These are phyloP conservation scores for Dioscorea cayenensis DNA, from an alignment of 116 monocot genomes.

Conservation along the genomic window DNA sequence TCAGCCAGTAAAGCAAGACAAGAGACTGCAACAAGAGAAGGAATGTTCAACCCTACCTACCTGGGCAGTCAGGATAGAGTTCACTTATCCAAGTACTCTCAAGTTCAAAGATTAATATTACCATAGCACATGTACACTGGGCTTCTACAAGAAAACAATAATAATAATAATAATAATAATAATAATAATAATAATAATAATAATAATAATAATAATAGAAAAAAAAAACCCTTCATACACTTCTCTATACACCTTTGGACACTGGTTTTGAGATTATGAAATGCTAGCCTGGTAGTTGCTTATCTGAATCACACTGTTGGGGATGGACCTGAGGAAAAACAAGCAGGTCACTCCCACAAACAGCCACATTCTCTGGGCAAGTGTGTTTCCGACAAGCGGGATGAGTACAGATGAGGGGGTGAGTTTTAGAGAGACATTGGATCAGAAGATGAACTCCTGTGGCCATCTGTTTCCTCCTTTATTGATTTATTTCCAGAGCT, in stretches of 20 bases:
- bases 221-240: conserved; percentile 14
- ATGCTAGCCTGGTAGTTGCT: conserved; percentile 17
- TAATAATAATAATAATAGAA: no score
- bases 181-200: no score
- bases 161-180: no score
- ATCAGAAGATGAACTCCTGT: conserved; percentile 52
- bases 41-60: conserved; percentile 50
- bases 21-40: conserved; percentile 81
- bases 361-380: conserved; percentile 14
- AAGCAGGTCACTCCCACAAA: conserved; percentile 27
- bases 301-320: conserved; percentile 1
- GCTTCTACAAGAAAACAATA: not conserved
- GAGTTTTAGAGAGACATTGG: conserved; percentile 36
- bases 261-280: conserved; percentile 15
- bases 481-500: conserved; percentile 22
- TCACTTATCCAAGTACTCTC: conserved; percentile 1
- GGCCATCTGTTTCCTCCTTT: conserved; percentile 23
- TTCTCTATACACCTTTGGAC: conserved; percentile 46
- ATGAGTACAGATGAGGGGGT: not conserved
- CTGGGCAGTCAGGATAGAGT: conserved; percentile 62
- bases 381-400: conserved; percentile 6
- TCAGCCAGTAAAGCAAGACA: conserved; percentile 3
- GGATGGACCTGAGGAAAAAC: conserved; percentile 51
- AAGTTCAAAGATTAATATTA: not conserved
- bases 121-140: conserved; percentile 3